These are phyloP conservation scores for Sporisorium sorghi DNA, from an alignment of 1,284 basidiomycete genomes.

Conservation along the genomic window DNA sequence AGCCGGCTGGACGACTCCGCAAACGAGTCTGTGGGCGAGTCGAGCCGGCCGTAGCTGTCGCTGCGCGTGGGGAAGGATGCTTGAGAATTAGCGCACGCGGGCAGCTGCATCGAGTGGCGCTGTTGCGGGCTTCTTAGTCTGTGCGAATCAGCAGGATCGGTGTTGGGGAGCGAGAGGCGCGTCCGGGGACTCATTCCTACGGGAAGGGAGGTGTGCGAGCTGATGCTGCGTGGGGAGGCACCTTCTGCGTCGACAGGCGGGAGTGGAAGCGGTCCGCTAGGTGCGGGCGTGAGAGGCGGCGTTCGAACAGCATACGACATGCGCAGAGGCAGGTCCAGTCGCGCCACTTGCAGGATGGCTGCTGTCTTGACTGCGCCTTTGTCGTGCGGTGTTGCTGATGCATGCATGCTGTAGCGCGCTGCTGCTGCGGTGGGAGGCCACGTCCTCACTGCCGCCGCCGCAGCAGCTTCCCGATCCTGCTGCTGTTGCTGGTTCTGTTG, in stretches of 20 bases:
- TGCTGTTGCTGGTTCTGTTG: no score
- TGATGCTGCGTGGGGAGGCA: not conserved
- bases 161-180: not conserved
- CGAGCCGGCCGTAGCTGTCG: not conserved
- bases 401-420: not conserved
- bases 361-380: not conserved
- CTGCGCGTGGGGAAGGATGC: not conserved
- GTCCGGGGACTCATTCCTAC: not conserved
- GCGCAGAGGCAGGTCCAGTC: not conserved
- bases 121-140: not conserved
- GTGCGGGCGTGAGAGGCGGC: slow-evolving; percentile 22
- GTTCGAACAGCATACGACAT: not conserved
- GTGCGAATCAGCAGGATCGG: not conserved
- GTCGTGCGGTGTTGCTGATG: no score
- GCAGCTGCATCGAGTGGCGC: not conserved
- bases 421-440: slow-evolving; percentile 6
- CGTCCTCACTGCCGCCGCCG: no score
- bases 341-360: not conserved
- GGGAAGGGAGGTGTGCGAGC: not conserved
- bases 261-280: slow-evolving; percentile 16
- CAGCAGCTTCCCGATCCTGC: no score
- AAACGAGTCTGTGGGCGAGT: not conserved
- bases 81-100: no score
- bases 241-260: slow-evolving; percentile 10
- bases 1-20: no score